These are phyloP conservation scores for Hibiscus trionum DNA, from an alignment of 345 rosid genomes.

Conservation along the genomic window DNA sequence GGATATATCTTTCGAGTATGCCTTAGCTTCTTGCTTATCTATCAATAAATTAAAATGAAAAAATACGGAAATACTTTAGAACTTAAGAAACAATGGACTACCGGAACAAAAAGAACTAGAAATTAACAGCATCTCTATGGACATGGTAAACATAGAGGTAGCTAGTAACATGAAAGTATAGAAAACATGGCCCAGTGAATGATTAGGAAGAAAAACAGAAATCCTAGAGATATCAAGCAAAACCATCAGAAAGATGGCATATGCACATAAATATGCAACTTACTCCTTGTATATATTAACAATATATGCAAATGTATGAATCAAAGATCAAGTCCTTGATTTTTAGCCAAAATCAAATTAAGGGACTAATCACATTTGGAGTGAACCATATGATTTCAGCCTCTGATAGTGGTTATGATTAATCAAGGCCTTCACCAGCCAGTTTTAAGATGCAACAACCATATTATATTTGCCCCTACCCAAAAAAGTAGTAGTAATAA, in stretches of 20 bases:
- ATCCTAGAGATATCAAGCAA: constrained; percentile 2
- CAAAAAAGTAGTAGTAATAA: background rate
- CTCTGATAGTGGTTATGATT: background rate
- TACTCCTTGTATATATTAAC: background rate
- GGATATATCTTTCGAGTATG: constrained; percentile 75
- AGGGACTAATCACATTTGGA: background rate
- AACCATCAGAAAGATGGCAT: background rate
- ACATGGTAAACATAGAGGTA: constrained; percentile 5
- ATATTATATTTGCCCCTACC: background rate
- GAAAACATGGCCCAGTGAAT: background rate
- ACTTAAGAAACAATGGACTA: background rate
- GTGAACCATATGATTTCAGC: background rate
- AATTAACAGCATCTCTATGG: constrained; percentile 9
- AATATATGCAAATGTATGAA: background rate
- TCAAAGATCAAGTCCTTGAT: background rate
- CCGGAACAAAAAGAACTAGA: background rate
- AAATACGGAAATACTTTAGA: background rate
- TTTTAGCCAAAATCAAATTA: background rate
- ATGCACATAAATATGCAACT: no score
- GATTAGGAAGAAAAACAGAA: background rate
- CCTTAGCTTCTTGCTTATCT: constrained; percentile 91
- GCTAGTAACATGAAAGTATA: constrained; percentile 1
- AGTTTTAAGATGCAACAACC: background rate
- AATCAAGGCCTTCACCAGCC: background rate
- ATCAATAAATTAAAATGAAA: constrained; percentile 17